Evolutionary conservation across 352 stramenopile species (phyloP), one percentile per base, ranked within the genome.

Genomic region (Phytophthora tentaculata): DNA sequence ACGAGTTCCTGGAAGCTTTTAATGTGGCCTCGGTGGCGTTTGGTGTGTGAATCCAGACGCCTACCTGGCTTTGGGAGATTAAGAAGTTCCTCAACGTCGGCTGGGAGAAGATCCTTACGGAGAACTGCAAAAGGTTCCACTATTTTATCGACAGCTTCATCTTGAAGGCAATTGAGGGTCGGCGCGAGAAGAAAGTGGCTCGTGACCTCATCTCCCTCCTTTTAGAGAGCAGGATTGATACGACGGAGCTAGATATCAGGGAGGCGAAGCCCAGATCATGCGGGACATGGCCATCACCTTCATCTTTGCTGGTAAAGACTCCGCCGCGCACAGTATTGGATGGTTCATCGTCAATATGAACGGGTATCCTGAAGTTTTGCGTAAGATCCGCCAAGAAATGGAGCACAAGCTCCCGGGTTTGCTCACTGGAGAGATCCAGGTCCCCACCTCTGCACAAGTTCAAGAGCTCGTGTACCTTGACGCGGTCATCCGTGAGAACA

Each of bases 261-360:
- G 65, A 78, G 24, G 55, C 5, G 69, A 81, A 26, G 55, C 68
- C 23, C 70, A 70, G 17, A 71, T 78, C 39, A 76, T 94, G 39
- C 75, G 83, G 3, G 81, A 94, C 56, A 88, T 95, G 64, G 71
- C 90, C 5, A 73, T 90, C 49, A 91, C 78, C 37, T 89, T 94
- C 59, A 77, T 94, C 39, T 81, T 94, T 29, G 86, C 81, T 8
- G 86, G 85, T 48, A 77, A 85, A 32, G 86, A 94, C 69, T 88
- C 86, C 41, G 88, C 80, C 7, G 79, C 79, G 1, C 80, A 81
- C 49, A 71, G 68, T 6, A 71, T 95, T 48, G 67, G 50, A 14
- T 95, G 86, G 86, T 79, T 90, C 47, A 69, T 90, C 41, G 83
- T 89, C 43, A 80, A 86, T 56, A 76, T 95, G 48, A 74, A 74